These are phyloP conservation scores for Nevesoporus exiguus DNA, from an alignment of 768 basidiomycete genomes.

Conservation along the genomic window DNA sequence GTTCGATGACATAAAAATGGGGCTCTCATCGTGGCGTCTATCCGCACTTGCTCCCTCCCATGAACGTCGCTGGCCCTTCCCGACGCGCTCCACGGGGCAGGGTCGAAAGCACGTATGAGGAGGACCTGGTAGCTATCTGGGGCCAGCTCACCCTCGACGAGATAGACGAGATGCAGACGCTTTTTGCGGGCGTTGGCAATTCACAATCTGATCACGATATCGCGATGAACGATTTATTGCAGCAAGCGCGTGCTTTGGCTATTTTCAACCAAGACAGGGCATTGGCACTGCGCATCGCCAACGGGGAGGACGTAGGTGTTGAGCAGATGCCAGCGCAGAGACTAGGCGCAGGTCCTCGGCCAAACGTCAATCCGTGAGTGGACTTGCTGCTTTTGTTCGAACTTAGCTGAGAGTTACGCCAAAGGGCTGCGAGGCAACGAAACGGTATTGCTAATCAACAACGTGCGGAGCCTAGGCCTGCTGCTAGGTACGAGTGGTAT, in stretches of 20 bases:
- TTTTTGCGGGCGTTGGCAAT: constrained; percentile 6
- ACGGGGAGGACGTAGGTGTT: constrained; percentile 1
- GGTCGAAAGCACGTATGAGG: constrained; percentile 25
- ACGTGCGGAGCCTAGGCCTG: background rate
- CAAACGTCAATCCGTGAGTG: constrained; percentile 1
- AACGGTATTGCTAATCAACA: background rate
- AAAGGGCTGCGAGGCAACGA: constrained; percentile 5
- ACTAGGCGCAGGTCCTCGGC: background rate
- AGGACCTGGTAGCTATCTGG: constrained; percentile 23
- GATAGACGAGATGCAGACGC: constrained; percentile 16
- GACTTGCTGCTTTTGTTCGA: background rate
- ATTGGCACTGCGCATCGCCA: constrained; percentile 20
- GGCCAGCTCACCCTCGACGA: constrained; percentile 17
- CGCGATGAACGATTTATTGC: constrained; percentile 24
- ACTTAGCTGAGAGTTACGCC: background rate
- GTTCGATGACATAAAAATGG: constrained; percentile 2
- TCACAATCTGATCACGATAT: constrained; percentile 22
- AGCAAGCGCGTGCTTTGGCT: constrained; percentile 21
- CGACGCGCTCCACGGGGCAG: constrained; percentile 8
- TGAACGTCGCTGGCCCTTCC: constrained; percentile 29
- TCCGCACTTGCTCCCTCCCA: constrained; percentile 11
- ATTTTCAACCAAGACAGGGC: constrained; percentile 18
- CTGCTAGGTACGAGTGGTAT: constrained; percentile 9
- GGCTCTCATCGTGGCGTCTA: background rate
- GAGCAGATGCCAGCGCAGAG: background rate